These are phyloP conservation scores for Dalechampia spathulata DNA, from an alignment of 441 rosid genomes.

Conservation along the genomic window DNA sequence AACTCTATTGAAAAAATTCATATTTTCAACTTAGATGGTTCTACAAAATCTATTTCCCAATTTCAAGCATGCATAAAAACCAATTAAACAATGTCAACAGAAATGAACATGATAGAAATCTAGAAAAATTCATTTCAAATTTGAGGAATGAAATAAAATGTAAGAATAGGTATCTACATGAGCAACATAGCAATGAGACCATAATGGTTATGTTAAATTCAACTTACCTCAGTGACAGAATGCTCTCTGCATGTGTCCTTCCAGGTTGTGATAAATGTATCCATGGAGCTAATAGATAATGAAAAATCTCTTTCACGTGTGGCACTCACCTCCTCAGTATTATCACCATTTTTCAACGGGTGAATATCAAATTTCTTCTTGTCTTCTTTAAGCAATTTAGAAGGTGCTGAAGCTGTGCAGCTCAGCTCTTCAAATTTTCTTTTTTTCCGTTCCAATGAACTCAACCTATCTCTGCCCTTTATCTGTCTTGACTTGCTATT, in stretches of 20 bases:
- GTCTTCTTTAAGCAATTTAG: constrained; percentile 35
- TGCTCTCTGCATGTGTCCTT: constrained; percentile 69
- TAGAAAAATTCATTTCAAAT: neutral
- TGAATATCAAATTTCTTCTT: constrained; percentile 17
- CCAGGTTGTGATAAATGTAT: constrained; percentile 74
- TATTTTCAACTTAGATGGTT: neutral
- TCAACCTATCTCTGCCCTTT: constrained; percentile 5
- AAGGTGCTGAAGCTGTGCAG: constrained; percentile 25
- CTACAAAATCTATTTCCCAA: neutral
- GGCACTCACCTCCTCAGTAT: constrained; percentile 18
- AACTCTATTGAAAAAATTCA: neutral
- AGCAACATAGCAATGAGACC: neutral
- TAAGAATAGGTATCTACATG: neutral
- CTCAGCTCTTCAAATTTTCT: constrained; percentile 40
- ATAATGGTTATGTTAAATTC: neutral
- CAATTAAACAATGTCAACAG: neutral
- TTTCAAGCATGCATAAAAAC: too few species aligned
- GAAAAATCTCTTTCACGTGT: constrained; percentile 37
- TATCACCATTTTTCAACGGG: constrained; percentile 21
- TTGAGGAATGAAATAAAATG: neutral
- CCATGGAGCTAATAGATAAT: constrained; percentile 40
- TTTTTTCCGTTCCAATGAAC: constrained; percentile 26
- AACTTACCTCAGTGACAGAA: constrained; percentile 41
- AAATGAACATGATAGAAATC: neutral
- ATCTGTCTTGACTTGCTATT: constrained; percentile 22